These are phyloP conservation scores for Boletus subparvulus DNA, from an alignment of 768 basidiomycete genomes.

Conservation along the genomic window DNA sequence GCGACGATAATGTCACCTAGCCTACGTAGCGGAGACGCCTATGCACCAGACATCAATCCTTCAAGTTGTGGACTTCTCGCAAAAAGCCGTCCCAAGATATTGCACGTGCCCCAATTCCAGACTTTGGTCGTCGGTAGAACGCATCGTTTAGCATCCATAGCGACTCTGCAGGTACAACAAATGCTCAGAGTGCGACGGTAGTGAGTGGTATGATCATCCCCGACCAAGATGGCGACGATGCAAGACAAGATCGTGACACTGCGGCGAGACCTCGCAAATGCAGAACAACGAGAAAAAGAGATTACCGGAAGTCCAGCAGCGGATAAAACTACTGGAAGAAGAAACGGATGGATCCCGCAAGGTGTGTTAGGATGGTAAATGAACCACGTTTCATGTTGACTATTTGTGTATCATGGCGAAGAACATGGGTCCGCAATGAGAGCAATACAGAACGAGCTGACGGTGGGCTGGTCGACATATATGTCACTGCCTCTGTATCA, in stretches of 20 bases:
- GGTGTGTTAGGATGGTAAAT: conserved; percentile 43
- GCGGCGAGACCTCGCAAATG: conserved; percentile 69
- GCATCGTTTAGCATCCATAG: conserved; percentile 56
- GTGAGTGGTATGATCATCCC: conserved; percentile 91
- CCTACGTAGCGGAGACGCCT: conserved; percentile 58
- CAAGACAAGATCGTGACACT: conserved; percentile 70
- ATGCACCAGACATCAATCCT: conserved; percentile 44
- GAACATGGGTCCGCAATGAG: conserved; percentile 68
- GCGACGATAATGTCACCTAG: conserved; percentile 42
- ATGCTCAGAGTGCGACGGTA: conserved; percentile 71
- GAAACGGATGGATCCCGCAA: conserved; percentile 70
- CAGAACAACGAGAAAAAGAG: conserved; percentile 53
- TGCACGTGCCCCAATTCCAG: conserved; percentile 33
- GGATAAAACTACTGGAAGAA: conserved; percentile 67
- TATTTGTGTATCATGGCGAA: conserved; percentile 57
- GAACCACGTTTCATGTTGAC: neutral
- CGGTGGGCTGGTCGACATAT: conserved; percentile 86
- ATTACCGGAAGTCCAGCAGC: conserved; percentile 54
- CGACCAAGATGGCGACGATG: conserved; percentile 89
- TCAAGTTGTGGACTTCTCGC: conserved; percentile 26
- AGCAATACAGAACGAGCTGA: conserved; percentile 80
- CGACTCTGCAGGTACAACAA: conserved; percentile 46
- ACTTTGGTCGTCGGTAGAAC: conserved; percentile 58
- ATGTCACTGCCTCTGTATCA: conserved; percentile 88
- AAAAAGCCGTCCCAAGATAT: conserved; percentile 43